phyloP scores from a whole-genome alignment of 1,284 basidiomycete genomes.

The Leccinum subspadiceum region DNA sequence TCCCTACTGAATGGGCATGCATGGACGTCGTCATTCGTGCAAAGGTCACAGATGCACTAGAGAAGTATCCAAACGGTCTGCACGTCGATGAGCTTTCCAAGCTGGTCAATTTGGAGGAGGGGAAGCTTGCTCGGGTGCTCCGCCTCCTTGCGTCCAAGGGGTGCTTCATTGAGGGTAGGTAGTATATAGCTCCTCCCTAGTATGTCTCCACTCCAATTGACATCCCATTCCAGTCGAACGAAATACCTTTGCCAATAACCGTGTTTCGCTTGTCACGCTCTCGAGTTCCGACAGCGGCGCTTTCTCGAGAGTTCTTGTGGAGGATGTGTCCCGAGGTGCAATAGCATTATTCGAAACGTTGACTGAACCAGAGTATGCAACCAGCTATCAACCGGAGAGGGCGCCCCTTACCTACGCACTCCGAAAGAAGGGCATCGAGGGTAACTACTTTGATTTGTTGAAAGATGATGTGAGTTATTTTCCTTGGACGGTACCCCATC shows the following conservation, averaged over 20 bases:
- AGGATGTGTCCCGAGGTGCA: slow-evolving; percentile 17
- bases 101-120: slow-evolving; percentile 25
- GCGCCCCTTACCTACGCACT: slow-evolving; percentile 27
- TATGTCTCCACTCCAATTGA: neutral
- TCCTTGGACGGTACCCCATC: neutral
- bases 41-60: slow-evolving; percentile 26
- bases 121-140: slow-evolving; percentile 32
- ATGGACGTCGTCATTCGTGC: slow-evolving; percentile 20
- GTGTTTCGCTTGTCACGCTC: slow-evolving; percentile 27
- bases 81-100: slow-evolving; percentile 24
- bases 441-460: slow-evolving; percentile 28
- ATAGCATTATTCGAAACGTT: slow-evolving; percentile 26
- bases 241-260: slow-evolving; percentile 30
- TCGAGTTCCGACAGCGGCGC: slow-evolving; percentile 12
- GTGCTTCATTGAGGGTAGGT: slow-evolving; percentile 32
- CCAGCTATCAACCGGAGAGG: slow-evolving; percentile 21
- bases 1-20: slow-evolving; percentile 30
- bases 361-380: slow-evolving; percentile 24
- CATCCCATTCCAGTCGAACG: slow-evolving; percentile 15
- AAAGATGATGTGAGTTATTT: slow-evolving; percentile 18
- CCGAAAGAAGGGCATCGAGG: slow-evolving; percentile 17
- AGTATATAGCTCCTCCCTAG: too few relatives aligned
- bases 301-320: slow-evolving; percentile 12
- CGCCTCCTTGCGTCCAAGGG: slow-evolving; percentile 34
- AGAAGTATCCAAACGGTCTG: slow-evolving; percentile 26